A percentile compares a stretch with the other conserved stretches of the same genome.
phyloP scores from a whole-genome alignment of 225 moss, liverwort and hornwort species.

The Pseudisothecium myosuroides region DNA sequence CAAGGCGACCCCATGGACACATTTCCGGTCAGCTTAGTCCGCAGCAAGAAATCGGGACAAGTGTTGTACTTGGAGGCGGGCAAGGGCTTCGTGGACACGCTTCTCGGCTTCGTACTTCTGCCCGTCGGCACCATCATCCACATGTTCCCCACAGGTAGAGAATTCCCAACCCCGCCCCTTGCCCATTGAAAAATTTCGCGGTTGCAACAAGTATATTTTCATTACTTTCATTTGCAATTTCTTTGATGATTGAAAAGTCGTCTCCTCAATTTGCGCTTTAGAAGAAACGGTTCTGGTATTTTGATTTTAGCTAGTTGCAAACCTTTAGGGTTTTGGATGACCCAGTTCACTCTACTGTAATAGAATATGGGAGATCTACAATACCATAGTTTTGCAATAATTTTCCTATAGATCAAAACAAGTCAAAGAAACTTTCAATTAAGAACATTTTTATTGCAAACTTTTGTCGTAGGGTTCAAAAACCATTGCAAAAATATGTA shows the following conservation, averaged over 20 bases:
- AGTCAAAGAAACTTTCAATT: no score
- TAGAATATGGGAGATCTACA: neutral
- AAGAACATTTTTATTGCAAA: no score
- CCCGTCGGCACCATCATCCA: neutral
- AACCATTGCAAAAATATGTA: no score
- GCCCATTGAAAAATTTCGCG: no score
- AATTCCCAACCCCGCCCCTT: no score
- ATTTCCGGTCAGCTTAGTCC: neutral
- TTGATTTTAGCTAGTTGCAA: neutral
- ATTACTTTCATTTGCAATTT: neutral
- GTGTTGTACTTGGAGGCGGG: no score
- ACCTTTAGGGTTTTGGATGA: neutral
- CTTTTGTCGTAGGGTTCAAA: no score
- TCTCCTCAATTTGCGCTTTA: neutral
- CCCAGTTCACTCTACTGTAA: neutral
- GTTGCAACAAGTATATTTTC: neutral
- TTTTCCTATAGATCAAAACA: no score
- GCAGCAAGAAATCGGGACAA: neutral
- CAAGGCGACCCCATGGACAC: neutral
- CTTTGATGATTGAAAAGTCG: neutral
- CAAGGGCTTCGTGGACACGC: neutral
- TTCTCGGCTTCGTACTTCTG: neutral
- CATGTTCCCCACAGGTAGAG: neutral
- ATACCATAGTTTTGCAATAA: neutral
- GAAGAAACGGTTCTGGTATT: neutral